phyloP scores from a whole-genome alignment of 208 protist species.

The Crithidia brevicula region DNA sequence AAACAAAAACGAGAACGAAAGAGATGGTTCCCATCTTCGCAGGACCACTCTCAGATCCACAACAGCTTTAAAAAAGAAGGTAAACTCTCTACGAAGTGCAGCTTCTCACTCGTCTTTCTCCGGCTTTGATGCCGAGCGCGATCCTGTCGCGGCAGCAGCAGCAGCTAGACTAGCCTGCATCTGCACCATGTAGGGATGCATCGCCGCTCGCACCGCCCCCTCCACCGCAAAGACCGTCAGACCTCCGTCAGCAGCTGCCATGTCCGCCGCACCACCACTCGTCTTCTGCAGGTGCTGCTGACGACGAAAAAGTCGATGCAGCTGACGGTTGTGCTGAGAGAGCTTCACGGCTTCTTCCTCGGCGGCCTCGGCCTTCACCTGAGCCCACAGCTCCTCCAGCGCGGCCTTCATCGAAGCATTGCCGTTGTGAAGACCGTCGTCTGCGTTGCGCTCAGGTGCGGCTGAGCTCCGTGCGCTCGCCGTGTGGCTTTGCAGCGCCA shows the following conservation, averaged over 20 bases:
- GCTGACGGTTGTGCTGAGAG: slow-evolving; percentile 38
- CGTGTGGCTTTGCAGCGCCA: slow-evolving; percentile 1
- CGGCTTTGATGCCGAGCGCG: background rate
- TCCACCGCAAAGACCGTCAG: slow-evolving; percentile 25
- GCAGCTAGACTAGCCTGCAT: slow-evolving; percentile 19
- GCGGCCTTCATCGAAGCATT: slow-evolving; percentile 19
- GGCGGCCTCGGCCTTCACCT: slow-evolving; percentile 27
- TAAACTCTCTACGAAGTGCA: too few relatives aligned
- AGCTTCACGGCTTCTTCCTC: slow-evolving; percentile 33
- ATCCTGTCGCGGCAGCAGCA: background rate
- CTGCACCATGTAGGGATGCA: slow-evolving; percentile 32
- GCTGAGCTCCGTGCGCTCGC: background rate
- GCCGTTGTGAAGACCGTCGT: background rate
- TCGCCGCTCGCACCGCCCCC: slow-evolving; percentile 24
- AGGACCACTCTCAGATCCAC: too few relatives aligned
- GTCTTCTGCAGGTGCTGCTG: slow-evolving; percentile 28
- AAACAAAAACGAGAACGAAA: too few relatives aligned
- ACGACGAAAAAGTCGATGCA: slow-evolving; percentile 31
- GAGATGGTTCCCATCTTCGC: too few relatives aligned
- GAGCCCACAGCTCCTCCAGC: slow-evolving; percentile 29
- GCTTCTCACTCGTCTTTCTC: slow-evolving; percentile 8
- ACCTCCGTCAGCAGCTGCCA: background rate
- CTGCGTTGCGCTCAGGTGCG: background rate
- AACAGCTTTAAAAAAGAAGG: too few relatives aligned
- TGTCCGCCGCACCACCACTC: background rate